phyloP scores from a whole-genome alignment of 1,139 yeast species.

The Taphrina betulina region DNA sequence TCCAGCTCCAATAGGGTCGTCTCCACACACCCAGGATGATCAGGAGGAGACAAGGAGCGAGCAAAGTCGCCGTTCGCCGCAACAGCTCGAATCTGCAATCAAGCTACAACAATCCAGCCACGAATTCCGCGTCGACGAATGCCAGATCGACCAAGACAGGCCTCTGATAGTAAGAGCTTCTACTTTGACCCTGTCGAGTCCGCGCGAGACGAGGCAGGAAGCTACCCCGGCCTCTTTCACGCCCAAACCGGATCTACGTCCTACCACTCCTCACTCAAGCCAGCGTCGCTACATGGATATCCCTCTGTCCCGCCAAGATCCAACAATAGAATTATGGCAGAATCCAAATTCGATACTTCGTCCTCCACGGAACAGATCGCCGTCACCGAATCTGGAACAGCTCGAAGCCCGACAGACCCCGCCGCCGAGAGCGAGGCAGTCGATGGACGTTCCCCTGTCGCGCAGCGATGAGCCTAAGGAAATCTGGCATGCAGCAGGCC shows the following conservation, averaged over 20 bases:
- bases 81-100: no score
- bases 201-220: no score
- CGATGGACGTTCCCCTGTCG: slow-evolving; percentile 19
- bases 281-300: slow-evolving; percentile 12
- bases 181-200: no score
- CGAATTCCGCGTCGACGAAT: no score
- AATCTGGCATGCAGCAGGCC: slow-evolving; percentile 1
- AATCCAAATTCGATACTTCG: neutral
- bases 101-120: no score
- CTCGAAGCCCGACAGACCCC: neutral
- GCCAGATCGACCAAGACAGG: no score
- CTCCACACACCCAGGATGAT: neutral
- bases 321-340: slow-evolving; percentile 6
- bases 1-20: neutral
- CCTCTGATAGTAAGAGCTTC: neutral
- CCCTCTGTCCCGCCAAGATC: slow-evolving; percentile 7
- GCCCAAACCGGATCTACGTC: no score
- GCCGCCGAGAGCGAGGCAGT: neutral
- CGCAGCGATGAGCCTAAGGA: slow-evolving; percentile 10
- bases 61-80: no score
- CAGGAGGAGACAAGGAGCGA: neutral
- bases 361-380: neutral
- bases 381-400: neutral
- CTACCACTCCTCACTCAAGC: slow-evolving; percentile 2
- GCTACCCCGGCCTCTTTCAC: no score